Evolutionary conservation across 257 asterid genomes (phyloP).

Genomic region (Nicotiana noctiflora): DNA sequence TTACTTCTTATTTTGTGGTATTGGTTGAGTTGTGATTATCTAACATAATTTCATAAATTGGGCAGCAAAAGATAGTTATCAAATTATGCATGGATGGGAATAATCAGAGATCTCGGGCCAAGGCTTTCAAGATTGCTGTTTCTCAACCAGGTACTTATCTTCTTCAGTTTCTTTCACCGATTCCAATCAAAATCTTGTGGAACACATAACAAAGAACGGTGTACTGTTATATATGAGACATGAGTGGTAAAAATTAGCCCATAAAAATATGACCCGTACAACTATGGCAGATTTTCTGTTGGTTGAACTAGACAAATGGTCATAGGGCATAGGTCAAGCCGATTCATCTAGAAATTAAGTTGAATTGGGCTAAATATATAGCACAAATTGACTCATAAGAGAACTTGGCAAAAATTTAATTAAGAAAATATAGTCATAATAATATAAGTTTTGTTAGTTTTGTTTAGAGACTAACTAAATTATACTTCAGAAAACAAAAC

Average conservation of each 20-base stretch:
- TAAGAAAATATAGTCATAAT: neutral
- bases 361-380: neutral
- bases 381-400: neutral
- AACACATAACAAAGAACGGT: neutral
- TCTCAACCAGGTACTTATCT: neutral
- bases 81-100: neutral
- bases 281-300: neutral
- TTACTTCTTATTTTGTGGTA: neutral
- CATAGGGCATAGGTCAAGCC: neutral
- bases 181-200: neutral
- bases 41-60: neutral
- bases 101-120: neutral
- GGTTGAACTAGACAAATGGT: neutral
- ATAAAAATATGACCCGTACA: neutral
- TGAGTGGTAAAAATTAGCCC: neutral
- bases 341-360: neutral
- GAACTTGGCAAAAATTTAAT: neutral
- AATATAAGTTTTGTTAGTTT: no score
- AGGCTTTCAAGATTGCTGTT: neutral
- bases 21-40: neutral
- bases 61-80: conserved; percentile 4
- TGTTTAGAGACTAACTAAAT: neutral
- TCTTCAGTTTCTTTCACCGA: neutral
- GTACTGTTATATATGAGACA: no score
- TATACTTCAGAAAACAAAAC: neutral